A percentile compares a stretch with the other conserved stretches of the same genome.
Conservation (phyloP, 2,329 filamentous ascomycete species). For the Fusarium paranaense region DNA sequence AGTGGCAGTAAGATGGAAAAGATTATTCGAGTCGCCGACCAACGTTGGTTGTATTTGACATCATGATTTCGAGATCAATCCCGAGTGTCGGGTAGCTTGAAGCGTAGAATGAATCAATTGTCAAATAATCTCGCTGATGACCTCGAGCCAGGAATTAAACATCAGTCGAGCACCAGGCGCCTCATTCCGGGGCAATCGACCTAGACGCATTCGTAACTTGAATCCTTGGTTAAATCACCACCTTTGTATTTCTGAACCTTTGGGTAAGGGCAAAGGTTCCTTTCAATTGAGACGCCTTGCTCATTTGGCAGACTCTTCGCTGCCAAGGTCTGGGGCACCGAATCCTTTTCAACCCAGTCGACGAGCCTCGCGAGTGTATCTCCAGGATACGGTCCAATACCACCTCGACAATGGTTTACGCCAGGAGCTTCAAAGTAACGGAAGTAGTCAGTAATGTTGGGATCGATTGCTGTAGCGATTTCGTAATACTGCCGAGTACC, state of each 20-base stretch:
- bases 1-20: not conserved
- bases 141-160: not conserved
- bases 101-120: too few species aligned
- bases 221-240: not conserved
- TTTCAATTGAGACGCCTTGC: not conserved
- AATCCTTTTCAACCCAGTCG: not conserved
- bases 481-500: not conserved
- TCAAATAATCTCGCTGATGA: not conserved
- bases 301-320: not conserved
- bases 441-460: not conserved
- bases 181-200: not conserved
- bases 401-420: not conserved
- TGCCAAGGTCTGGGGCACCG: not conserved
- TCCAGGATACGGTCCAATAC: not conserved
- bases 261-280: not conserved
- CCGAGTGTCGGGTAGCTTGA: not conserved
- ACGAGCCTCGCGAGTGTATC: not conserved
- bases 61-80: not conserved
- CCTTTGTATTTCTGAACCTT: not conserved
- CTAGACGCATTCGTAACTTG: not conserved
- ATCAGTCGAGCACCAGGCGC: too few species aligned
- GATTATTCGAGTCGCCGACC: not conserved
- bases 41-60: not conserved
- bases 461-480: not conserved
- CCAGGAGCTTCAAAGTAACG: not conserved